Evolutionary conservation across 306 rosid species (phyloP).

Genomic region (Carpinus fangiana): DNA sequence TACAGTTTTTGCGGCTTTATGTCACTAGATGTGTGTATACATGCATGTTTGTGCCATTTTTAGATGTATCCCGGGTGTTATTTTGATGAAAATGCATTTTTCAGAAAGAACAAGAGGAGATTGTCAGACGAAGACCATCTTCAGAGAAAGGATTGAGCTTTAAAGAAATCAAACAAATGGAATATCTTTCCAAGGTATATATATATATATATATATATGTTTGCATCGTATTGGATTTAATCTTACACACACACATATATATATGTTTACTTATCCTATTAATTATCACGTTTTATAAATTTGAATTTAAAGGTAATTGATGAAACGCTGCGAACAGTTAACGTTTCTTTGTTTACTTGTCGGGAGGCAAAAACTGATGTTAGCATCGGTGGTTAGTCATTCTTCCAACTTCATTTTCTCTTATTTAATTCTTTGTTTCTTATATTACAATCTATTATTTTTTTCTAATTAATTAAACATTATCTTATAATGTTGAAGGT

Average conservation of each 20-base stretch:
- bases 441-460: background rate
- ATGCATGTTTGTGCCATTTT: background rate
- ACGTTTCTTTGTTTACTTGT: constrained; percentile 36
- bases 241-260: no score
- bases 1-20: no score
- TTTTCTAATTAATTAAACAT: no score
- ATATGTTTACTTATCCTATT: background rate
- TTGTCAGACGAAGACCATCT: constrained; percentile 29
- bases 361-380: constrained; percentile 47
- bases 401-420: background rate
- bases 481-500: constrained; percentile 28
- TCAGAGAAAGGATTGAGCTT: constrained; percentile 30
- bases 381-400: constrained; percentile 32
- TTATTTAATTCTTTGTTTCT: background rate
- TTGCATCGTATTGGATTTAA: no score
- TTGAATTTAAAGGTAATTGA: constrained; percentile 31
- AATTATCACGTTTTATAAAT: background rate
- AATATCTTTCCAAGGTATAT: constrained; percentile 48
- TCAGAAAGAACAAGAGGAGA: constrained; percentile 55
- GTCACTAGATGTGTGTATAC: no score
- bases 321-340: constrained; percentile 39
- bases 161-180: constrained; percentile 45
- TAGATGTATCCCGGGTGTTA: background rate
- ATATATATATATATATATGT: constrained; percentile 19
- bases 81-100: background rate